Evolutionary conservation across 352 stramenopile genomes (phyloP), one percentile per base, ranked within the genome.

Genomic region (Pythium grandisporangium): DNA sequence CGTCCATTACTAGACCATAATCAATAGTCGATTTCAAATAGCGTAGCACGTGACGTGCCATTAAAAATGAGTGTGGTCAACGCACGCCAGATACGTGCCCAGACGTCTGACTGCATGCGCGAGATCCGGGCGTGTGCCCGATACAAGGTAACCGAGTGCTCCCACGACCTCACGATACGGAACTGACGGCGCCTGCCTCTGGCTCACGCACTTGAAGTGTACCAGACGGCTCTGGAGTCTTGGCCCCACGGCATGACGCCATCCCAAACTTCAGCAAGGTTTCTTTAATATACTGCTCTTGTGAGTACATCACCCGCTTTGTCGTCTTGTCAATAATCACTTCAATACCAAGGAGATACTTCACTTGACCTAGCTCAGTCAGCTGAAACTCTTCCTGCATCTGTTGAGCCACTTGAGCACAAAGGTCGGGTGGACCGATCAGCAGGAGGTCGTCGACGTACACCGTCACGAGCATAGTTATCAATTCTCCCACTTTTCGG

Each of bases 61-160:
- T 8, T 6, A 7, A 26, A 27, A 51, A 27, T 58, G 30, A 4
- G 20, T 13, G 12, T 5, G 12, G 3, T 42, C 39, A 13, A 44
- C 41, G 16, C 32, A 34, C n/a, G 41, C 22, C 5, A 42, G 26
- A 29, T 22, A 53, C 42, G 51, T 42, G 6, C 50, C 42, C 5
- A 60, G 37, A 1, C 35, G 23, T 30, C 50, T 33, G 0, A 50
- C 44, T 1, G 37, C 43, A 30, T 53, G 48, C 3, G 55, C 42
- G 24, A 64, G 49, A 21, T 64, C 50, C 2, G 55, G 45, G 7
- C 55, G 24, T 0, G 55, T 49, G 37, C 51, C 54, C 11, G 45
- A 45, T n/a, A 53, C 47, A 20, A 61, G 22, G 42, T 61, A 61
- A 13, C 42, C 27, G 6, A 61, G 35, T 13, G 30, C 42, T 1